Evolutionary conservation across 176 grass and related monocot genomes (phyloP).

Genomic region (Elaeis guineensis): DNA sequence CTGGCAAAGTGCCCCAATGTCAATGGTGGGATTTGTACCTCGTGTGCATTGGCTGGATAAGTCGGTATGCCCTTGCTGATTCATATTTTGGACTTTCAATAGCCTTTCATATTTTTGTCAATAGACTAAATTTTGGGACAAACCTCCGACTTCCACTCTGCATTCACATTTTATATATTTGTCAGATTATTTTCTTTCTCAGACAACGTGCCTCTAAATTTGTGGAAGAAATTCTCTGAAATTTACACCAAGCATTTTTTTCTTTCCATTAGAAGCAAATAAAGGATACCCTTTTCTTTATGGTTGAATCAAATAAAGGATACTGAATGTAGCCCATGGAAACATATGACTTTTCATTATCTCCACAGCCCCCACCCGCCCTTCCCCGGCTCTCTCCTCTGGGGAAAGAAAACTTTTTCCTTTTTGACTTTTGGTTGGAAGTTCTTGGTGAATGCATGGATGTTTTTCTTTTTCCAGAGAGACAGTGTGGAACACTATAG

Average conservation of each 20-base stretch:
- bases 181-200: too few species aligned
- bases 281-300: too few species aligned
- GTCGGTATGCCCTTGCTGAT: conserved; percentile 4
- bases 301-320: too few species aligned
- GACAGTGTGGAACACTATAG: conserved; percentile 21
- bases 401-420: background rate
- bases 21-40: conserved; percentile 30
- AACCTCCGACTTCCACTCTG: background rate
- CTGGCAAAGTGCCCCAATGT: conserved; percentile 11
- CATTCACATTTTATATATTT: too few species aligned
- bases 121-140: background rate
- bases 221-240: too few species aligned
- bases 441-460: background rate
- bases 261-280: too few species aligned
- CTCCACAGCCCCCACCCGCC: too few species aligned
- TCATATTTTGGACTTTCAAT: background rate
- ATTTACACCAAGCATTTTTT: too few species aligned
- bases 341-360: too few species aligned
- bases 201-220: too few species aligned
- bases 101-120: background rate
- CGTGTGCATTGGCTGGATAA: conserved; percentile 67
- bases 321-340: too few species aligned
- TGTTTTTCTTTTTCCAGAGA: conserved; percentile 24
- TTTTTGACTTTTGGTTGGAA: background rate
- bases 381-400: too few species aligned